A percentile compares a stretch with the other conserved stretches of the same genome.
phyloP scores from a whole-genome alignment of 2,329 filamentous ascomycete species.

The Fusarium sp. region DNA sequence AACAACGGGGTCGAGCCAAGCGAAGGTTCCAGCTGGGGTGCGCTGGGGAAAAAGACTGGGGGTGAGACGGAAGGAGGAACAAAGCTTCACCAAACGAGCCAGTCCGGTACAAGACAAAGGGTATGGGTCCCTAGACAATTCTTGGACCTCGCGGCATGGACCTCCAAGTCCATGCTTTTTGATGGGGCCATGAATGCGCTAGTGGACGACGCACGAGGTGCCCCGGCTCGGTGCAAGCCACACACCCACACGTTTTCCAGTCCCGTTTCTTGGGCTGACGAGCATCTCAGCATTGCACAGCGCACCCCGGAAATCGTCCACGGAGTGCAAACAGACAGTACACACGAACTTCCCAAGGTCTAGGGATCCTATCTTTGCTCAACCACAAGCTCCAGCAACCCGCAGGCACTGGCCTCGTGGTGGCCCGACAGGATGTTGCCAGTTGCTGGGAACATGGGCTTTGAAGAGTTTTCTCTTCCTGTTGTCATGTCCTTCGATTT shows the following conservation, averaged over 20 bases:
- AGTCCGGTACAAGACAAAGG: slow-evolving; percentile 18
- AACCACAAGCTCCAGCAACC: slow-evolving; percentile 4
- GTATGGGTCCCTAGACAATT: slow-evolving; percentile 11
- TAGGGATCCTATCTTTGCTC: slow-evolving; percentile 22
- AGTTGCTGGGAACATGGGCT: slow-evolving; percentile 17
- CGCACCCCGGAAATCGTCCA: slow-evolving; percentile 16
- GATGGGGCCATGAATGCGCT: slow-evolving; percentile 37
- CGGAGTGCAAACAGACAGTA: slow-evolving; percentile 9
- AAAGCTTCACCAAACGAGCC: slow-evolving; percentile 13
- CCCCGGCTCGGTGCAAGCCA: slow-evolving; percentile 45
- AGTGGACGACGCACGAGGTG: slow-evolving; percentile 47
- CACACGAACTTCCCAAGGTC: slow-evolving; percentile 8
- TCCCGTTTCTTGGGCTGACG: slow-evolving; percentile 31
- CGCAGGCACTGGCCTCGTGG: slow-evolving; percentile 27
- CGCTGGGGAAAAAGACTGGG: slow-evolving; percentile 12
- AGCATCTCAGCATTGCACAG: slow-evolving; percentile 26
- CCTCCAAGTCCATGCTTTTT: slow-evolving; percentile 33
- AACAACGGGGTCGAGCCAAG: slow-evolving; percentile 23
- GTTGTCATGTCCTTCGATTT: neutral
- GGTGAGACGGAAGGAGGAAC: slow-evolving; percentile 21
- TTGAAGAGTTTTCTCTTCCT: slow-evolving; percentile 19
- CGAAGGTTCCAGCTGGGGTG: slow-evolving; percentile 1
- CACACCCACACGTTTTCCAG: slow-evolving; percentile 34
- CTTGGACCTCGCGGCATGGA: slow-evolving; percentile 20
- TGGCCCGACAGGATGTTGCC: slow-evolving; percentile 13